Evolutionary conservation across 257 asterid genomes (phyloP), one percentile per base, ranked within the genome.

Genomic region (Coffea canephora): DNA sequence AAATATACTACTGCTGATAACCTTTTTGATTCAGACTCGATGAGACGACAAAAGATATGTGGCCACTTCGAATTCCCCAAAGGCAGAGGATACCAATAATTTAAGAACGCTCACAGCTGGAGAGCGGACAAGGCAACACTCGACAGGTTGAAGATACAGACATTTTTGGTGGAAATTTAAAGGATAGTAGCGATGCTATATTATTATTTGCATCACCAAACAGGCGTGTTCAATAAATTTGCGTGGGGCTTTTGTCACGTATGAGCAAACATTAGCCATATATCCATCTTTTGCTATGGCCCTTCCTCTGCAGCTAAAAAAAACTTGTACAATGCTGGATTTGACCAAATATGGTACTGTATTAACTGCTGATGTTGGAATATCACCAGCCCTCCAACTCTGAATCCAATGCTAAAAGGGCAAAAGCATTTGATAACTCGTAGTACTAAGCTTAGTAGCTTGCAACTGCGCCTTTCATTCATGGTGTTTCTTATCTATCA

Each of bases 111-210:
- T 50, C 14, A 31, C 52, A 18, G 18, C 55, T 45, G 76, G 71
- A 75, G 54, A 78, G 67, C 54, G n/a, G 82, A 69, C 78, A 69
- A 21, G 49, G 77, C 13, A 62, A 61, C 36, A 36, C 78, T 45
- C 13, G 52, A 61, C 54, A n/a, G 83, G 83, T 34, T 69, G 86
- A 83, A 75, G 78, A 79, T 59, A 52, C 3, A 54, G 79, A 73
- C 73, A 18, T 78, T 9, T 73, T 52, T 12, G 62, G 52, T 50
- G 62, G 62, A 71, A 73, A 67, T 39, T 49, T 13, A 52, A 31
- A 36, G 52, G 43, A 69, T 18, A 10, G 16, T 21, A 21, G 64
- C 64, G 0, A 18, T 18, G 5, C 11, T 8, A 19, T 4, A 21
- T 7, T 50, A 74, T 55, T 70, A n/a, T 48, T 59, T 31, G 71